Base-by-base conservation (phyloP, 345 rosid genomes). In the Boechera divaricarpa region DNA sequence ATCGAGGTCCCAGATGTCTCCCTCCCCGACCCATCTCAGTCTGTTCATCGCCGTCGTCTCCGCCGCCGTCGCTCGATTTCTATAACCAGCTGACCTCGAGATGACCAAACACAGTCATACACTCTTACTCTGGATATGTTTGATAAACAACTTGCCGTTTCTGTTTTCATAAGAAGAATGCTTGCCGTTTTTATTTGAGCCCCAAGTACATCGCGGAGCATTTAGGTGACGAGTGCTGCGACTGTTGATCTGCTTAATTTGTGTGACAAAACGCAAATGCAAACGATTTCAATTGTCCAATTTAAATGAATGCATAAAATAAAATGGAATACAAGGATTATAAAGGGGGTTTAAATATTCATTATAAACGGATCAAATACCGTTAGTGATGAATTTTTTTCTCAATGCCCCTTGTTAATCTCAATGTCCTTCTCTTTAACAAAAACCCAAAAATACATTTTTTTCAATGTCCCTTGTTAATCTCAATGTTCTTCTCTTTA, bases 1-100 rank as follows among this genome's bases (percentile, higher is more conserved):
- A 68, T 88, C 99, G 64, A 87, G 82, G 75, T 92, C 97, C 99
- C 99, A 92, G 29, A 84, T 78, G 16, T 85, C 92, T 60, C 90
- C 98, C 63, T 94, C 99, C 84, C 61, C 86, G 56, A 84, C 88
- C 94, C 94, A 89, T 76, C 93, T 82, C 62, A 90, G 83, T 87
- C 87, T 88, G 86, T 85, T 91, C 99, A 92, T 87, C 61, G 73
- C 74, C 78, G 73, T 6, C 77, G 56, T 56, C 53, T 36, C 16
- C 26, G 51, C 61, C 62, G 56, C 55, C 69, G 73, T 6, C 72
- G 56, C 68, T 35, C 28, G 39, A 24, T n/a, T 65, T 59, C 77
- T 38, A 15, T 38, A 38, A 48, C 35, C 10, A 67, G 76, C 69
- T 72, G 73, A 73, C 75, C 70, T 67, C 58, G 64, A 52, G 63